phyloP scores from a whole-genome alignment of 23 red algal genomes.

The Gracilaria gracilis region DNA sequence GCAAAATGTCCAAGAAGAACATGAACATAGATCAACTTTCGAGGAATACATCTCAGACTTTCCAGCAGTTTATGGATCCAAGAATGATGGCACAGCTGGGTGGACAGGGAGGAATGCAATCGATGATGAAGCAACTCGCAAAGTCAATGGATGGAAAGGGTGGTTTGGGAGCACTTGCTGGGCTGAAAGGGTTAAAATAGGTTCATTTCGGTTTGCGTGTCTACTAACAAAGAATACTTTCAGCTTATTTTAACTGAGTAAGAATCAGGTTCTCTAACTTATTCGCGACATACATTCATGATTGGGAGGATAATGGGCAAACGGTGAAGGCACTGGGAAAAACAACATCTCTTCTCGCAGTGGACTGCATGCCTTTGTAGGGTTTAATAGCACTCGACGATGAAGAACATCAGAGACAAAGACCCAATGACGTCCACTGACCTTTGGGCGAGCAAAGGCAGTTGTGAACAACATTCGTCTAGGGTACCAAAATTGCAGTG shows the following conservation, averaged over 20 bases:
- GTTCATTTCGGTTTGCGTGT: not conserved
- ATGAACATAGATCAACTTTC: slow-evolving; percentile 77
- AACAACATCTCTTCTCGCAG: not conserved
- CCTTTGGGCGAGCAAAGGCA: not conserved
- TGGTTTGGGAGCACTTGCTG: slow-evolving; percentile 50
- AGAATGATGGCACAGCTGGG: slow-evolving; percentile 93
- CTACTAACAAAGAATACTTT: not conserved
- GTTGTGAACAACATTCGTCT: not conserved
- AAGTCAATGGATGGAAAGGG: slow-evolving; percentile 73
- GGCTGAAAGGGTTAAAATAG: slow-evolving; percentile 41
- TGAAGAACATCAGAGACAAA: not conserved
- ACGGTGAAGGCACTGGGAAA: not conserved
- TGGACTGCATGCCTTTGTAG: not conserved
- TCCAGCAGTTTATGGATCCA: slow-evolving; percentile 93
- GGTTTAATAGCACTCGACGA: not conserved
- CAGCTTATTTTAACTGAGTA: slow-evolving; percentile 14
- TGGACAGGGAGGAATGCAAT: slow-evolving; percentile 86
- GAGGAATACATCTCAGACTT: slow-evolving; percentile 78
- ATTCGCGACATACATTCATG: not conserved
- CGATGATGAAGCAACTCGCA: slow-evolving; percentile 89
- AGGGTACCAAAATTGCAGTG: not conserved
- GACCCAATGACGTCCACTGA: not conserved
- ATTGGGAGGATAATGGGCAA: not conserved
- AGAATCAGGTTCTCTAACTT: not conserved
- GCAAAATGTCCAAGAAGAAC: slow-evolving; percentile 94